Evolutionary conservation across 805 yeast genomes (phyloP), one percentile per base, ranked within the genome.

Genomic region (Starmerella gropengiesseri): DNA sequence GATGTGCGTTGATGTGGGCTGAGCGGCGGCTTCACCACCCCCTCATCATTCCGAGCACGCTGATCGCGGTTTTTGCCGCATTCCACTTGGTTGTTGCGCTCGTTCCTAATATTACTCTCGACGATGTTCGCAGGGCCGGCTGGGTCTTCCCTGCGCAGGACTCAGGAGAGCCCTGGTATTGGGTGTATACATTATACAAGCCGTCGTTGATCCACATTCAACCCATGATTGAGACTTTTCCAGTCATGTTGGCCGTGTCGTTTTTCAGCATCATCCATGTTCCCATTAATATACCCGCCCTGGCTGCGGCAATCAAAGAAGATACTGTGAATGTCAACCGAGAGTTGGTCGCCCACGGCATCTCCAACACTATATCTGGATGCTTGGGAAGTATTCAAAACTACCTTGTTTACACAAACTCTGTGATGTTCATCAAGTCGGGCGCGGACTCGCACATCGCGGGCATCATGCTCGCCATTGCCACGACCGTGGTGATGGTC

Each of bases 211-310:
- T 85, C n/a, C 76, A 83, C 59, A 84, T 94, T 91, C 56, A 64
- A 48, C 69, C 78, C 22, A 68, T 91, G 20, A 37, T 75, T 2
- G 64, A 70, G 41, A 84, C 86, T 55, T 47, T 86, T 16, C 98
- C 98, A 5, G 81, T 94, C 2, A 91, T 91, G 95, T 64, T 89
- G 43, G 98, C 98, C 0, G 67, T 91, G 50, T 87, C 97, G 0
- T 91, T 91, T 58, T 91, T 91, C 56, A 98, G 98, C 11, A 81
- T 91, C 30, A 65, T 91, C 43, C 98, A 91, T 55, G 98, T 91
- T 9, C 98, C 98, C 4, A 91, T 91, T 47, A 91, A 91, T 59
- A 96, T 91, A 12, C 98, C 98, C 1, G 97, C 98, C 0, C 68
- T 91, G 36, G 96, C 97, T 0, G 91, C 87, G 14, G 81, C 94